Evolutionary conservation across 2,329 filamentous ascomycete genomes (phyloP).

Genomic region (Diaporthe batatas): DNA sequence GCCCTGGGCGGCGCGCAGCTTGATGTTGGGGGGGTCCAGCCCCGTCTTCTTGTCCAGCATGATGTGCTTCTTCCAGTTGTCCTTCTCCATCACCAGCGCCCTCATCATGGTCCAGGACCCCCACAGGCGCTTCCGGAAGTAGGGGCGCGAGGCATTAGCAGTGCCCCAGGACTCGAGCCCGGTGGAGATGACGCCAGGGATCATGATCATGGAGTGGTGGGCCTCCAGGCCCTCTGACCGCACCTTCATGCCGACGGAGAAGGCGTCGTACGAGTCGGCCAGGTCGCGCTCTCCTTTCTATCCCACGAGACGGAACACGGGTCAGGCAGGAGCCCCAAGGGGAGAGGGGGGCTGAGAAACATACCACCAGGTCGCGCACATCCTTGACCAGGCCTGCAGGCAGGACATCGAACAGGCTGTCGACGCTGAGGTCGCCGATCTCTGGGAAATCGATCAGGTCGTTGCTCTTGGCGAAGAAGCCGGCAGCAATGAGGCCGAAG

Average conservation of each 20-base stretch:
- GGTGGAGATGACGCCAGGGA: conserved; percentile 97
- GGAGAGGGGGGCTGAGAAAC: conserved; percentile 48
- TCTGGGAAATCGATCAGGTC: conserved; percentile 87
- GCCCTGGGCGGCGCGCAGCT: conserved; percentile 92
- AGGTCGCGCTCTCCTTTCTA: conserved; percentile 86
- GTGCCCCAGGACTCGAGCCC: conserved; percentile 98
- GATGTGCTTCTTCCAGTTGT: conserved; percentile 94
- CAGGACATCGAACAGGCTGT: conserved; percentile 87
- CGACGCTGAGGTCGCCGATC: conserved; percentile 81
- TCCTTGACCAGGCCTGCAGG: conserved; percentile 89
- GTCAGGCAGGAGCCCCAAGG: not conserved
- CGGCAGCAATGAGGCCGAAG: conserved; percentile 89
- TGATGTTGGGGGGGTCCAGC: conserved; percentile 89
- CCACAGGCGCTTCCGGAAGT: conserved; percentile 96
- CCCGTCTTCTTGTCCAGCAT: conserved; percentile 96
- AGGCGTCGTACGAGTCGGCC: conserved; percentile 91
- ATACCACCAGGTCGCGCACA: conserved; percentile 85
- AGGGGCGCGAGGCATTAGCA: conserved; percentile 83
- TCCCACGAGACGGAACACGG: conserved; percentile 39
- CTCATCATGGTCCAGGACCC: conserved; percentile 99
- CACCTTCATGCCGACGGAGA: conserved; percentile 88
- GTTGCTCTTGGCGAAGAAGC: conserved; percentile 90
- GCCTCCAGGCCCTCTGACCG: conserved; percentile 84
- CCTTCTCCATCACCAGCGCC: conserved; percentile 91
- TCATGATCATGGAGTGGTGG: conserved; percentile 93